phyloP scores from a whole-genome alignment of 495 filamentous ascomycete species.

The Glutinoglossum americanum region DNA sequence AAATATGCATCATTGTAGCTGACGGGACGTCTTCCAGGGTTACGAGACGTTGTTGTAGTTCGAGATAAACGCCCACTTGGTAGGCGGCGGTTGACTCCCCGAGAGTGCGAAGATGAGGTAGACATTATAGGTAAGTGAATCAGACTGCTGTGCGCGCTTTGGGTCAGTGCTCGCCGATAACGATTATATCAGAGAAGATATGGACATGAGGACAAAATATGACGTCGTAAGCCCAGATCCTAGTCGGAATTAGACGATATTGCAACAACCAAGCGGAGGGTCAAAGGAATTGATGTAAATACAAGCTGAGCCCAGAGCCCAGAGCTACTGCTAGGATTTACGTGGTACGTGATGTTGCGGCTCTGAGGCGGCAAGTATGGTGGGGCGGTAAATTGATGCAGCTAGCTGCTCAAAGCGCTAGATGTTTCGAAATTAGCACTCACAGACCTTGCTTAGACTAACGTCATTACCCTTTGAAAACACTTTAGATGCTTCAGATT shows the following conservation, averaged over 20 bases:
- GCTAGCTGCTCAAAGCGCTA: not conserved
- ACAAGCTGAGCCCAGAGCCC: not conserved
- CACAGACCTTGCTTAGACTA: no score
- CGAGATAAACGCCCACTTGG: not conserved
- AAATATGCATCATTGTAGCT: constrained; percentile 60
- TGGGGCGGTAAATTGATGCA: not conserved
- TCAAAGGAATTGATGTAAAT: not conserved
- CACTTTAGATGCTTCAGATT: no score
- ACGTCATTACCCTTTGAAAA: no score
- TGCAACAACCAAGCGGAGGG: not conserved
- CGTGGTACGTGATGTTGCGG: not conserved
- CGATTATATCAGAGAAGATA: not conserved
- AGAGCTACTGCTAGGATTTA: not conserved
- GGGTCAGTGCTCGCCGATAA: not conserved
- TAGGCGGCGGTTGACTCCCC: not conserved
- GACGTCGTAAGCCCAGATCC: not conserved
- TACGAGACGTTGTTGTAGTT: not conserved
- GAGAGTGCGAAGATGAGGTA: not conserved
- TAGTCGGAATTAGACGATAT: not conserved
- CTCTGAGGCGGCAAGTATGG: not conserved
- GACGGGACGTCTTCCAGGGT: constrained; percentile 27
- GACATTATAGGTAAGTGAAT: not conserved
- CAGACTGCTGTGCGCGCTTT: not conserved
- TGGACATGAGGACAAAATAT: not conserved
- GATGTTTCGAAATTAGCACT: no score